A percentile compares a stretch with the other conserved stretches of the same genome.
Conservation (phyloP, 352 stramenopile genomes). For the Pythium dissimile region DNA sequence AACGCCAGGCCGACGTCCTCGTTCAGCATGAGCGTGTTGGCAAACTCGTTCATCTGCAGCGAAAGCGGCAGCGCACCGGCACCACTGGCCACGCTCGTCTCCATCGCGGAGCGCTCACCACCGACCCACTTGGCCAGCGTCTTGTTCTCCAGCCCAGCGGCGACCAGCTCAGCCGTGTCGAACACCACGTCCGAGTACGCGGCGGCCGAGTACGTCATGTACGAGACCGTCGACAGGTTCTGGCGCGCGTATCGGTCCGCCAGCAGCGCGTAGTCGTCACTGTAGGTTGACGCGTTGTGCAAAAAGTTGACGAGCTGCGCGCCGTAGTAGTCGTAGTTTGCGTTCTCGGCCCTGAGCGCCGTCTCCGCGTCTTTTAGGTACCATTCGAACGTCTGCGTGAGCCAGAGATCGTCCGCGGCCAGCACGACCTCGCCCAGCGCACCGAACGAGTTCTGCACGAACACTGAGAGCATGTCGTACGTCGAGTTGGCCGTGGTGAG, state of each 20-base stretch:
- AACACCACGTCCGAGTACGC: constrained; percentile 1
- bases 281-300: background rate
- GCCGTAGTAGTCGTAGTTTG: background rate
- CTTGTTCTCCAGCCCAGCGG: background rate
- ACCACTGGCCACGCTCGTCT: background rate
- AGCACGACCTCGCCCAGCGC: background rate
- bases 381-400: background rate
- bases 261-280: background rate
- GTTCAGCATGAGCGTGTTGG: background rate
- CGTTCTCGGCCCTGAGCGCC: background rate
- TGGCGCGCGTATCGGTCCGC: background rate
- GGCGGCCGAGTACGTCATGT: background rate
- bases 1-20: background rate
- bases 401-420: background rate
- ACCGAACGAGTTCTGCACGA: background rate
- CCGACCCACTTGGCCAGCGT: background rate
- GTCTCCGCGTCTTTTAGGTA: background rate
- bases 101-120: background rate
- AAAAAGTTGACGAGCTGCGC: background rate
- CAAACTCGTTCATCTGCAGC: background rate
- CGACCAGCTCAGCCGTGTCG: background rate
- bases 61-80: background rate
- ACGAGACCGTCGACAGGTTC: background rate
- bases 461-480: background rate
- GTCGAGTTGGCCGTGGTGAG: background rate